Percentiles rank a stretch among this genome's conserved stretches.
These are phyloP conservation scores for Candida glucosophila DNA, from an alignment of 1,139 yeast species.

Conservation along the genomic window DNA sequence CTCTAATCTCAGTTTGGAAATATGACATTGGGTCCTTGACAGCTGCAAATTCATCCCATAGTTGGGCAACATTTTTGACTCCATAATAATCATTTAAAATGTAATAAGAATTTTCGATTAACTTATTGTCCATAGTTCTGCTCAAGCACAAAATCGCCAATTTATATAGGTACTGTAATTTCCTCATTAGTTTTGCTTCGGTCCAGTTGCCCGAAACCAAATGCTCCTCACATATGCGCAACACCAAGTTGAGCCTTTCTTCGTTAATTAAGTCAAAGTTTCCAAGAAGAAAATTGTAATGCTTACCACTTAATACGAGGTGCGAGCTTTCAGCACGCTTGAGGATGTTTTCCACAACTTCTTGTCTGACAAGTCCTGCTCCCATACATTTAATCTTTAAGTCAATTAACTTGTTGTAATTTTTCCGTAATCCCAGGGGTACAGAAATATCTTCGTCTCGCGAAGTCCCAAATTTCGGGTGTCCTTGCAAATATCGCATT, in stretches of 20 bases:
- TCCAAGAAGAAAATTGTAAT: no score
- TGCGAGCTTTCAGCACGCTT: no score
- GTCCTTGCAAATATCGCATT: no score
- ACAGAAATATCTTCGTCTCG: conserved; percentile 8
- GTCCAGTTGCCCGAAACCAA: conserved; percentile 24
- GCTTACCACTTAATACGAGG: no score
- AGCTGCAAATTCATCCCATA: conserved; percentile 5
- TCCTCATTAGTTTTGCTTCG: conserved; percentile 15
- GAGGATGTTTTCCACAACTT: no score
- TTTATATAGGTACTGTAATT: conserved; percentile 19
- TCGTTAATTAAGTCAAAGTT: conserved; percentile 10
- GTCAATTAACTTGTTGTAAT: conserved; percentile 11
- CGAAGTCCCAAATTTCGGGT: no score
- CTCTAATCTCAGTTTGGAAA: conserved; percentile 6
- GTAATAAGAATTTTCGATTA: conserved; percentile 11
- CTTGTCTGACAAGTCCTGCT: no score
- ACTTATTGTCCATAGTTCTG: conserved; percentile 8
- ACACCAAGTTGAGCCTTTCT: conserved; percentile 9
- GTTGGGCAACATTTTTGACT: conserved; percentile 8
- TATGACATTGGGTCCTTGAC: conserved; percentile 2
- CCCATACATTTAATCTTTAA: conserved; percentile 11
- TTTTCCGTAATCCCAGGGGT: conserved; percentile 14
- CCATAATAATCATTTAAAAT: conserved; percentile 23
- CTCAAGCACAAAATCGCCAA: conserved; percentile 12
- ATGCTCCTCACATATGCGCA: conserved; percentile 20